Base-by-base conservation (phyloP, 805 yeast species). In the Candida arabinofermentans region DNA sequence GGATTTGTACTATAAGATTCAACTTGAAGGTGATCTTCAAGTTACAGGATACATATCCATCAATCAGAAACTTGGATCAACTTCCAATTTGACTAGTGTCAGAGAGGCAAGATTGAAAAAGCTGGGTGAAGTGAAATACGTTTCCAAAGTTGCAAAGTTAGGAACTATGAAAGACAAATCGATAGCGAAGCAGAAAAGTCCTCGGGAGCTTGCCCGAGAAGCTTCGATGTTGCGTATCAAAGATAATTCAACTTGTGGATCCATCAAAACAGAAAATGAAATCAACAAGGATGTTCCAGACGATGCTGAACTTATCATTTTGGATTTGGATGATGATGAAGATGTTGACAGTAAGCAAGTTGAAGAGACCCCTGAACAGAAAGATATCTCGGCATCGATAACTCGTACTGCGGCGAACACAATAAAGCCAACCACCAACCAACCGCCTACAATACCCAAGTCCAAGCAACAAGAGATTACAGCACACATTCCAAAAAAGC, bases 221-320 rank as follows among this genome's bases (percentile, higher is more conserved):
- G 93, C 95, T 1, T 81, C 87, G 0, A 82, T 81, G 44, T 61
- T 81, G 42, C 64, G 93, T 34, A 56, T 68, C 16, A 60, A 64
- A n/a, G 86, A 79, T 55, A 56, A 67, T 3, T 73, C 71, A 43
- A 70, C 73, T 68, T 79, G 84, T 45, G 45, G 54, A 12, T 47
- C 50, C 40, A 51, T 48, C n/a, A 43, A 40, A 38, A 54, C 40
- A 12, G 53, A 43, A 16, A 51, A 40, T 42, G 51, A 49, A 2
- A 54, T 46, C 8, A 51, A 51, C 8, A 65, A 55, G 5, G 65
- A 64, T 3, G 64, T 65, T 17, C 78, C 79, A 1, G 52, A 55
- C 2, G 71, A 67, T 24, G 66, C 66, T n/a, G 83, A 77, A 4
- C 51, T 75, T 24, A 70, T 65, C 1, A 53, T 70, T 3, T 49